Conservation (phyloP, 495 filamentous ascomycete genomes). For the Echria macrotheca region DNA sequence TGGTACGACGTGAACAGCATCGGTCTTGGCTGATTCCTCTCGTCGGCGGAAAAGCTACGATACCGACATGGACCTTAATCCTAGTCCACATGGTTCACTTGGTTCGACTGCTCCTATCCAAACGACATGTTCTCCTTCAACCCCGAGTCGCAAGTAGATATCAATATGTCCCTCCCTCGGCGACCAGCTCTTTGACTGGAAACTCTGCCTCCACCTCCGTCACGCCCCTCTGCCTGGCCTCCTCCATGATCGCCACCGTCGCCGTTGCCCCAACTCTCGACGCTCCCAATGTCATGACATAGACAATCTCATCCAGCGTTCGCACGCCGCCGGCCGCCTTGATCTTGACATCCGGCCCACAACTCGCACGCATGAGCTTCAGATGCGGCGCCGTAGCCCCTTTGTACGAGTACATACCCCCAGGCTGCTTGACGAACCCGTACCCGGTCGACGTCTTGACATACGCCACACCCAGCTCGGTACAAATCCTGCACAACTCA, state of each 20-base stretch:
- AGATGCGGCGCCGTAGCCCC: slow-evolving; percentile 47
- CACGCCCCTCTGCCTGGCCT: slow-evolving; percentile 48
- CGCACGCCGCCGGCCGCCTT: slow-evolving; percentile 54
- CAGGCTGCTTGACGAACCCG: slow-evolving; percentile 50
- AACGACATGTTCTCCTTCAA: too few species aligned
- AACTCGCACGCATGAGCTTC: slow-evolving; percentile 48
- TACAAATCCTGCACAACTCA: slow-evolving; percentile 48
- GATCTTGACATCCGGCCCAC: slow-evolving; percentile 41
- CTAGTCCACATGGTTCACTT: too few species aligned
- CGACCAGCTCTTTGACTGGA: not conserved
- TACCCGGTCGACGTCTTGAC: slow-evolving; percentile 56
- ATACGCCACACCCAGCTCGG: slow-evolving; percentile 42
- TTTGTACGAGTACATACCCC: slow-evolving; percentile 45
- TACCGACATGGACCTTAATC: too few species aligned
- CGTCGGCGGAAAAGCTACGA: too few species aligned
- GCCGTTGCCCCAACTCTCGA: slow-evolving; percentile 49
- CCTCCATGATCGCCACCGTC: slow-evolving; percentile 49
- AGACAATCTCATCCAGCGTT: slow-evolving; percentile 41
- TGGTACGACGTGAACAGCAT: too few species aligned
- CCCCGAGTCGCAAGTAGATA: not conserved
- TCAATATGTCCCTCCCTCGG: not conserved
- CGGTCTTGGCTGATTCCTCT: too few species aligned
- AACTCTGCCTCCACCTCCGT: slow-evolving; percentile 19
- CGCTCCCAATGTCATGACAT: slow-evolving; percentile 35
- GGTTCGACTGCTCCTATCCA: too few species aligned